Conservation (phyloP, 2,329 filamentous ascomycete genomes). For the Phaeosphaeriaceae sp. region DNA sequence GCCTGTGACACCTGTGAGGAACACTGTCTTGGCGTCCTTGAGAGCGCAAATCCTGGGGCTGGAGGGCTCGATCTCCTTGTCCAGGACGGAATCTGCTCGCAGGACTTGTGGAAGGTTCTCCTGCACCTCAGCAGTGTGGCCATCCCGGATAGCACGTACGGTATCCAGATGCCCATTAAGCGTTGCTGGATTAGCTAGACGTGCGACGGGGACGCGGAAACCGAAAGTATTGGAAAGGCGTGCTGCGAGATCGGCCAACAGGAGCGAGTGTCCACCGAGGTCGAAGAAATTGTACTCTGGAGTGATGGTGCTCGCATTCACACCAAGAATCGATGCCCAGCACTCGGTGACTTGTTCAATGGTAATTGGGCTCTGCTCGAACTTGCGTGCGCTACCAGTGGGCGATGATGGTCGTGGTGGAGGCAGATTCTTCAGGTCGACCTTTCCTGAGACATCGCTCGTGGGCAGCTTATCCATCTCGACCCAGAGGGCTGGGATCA, state of each 20-base stretch:
- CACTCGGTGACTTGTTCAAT: conserved; percentile 73
- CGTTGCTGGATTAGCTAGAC: conserved; percentile 75
- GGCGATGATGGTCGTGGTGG: conserved; percentile 63
- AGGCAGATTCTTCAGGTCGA: conserved; percentile 75
- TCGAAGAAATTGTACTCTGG: conserved; percentile 81
- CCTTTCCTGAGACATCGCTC: conserved; percentile 80
- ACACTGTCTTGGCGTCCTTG: conserved; percentile 71
- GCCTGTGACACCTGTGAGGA: conserved; percentile 78
- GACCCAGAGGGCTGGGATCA: conserved; percentile 83
- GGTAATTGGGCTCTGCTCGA: conserved; percentile 69
- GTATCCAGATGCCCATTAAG: conserved; percentile 76
- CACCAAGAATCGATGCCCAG: conserved; percentile 75
- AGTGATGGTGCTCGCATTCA: conserved; percentile 69
- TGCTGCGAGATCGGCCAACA: conserved; percentile 78
- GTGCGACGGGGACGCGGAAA: conserved; percentile 74
- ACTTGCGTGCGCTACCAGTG: conserved; percentile 54
- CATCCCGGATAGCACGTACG: conserved; percentile 74
- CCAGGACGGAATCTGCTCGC: conserved; percentile 70
- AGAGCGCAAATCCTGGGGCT: conserved; percentile 65
- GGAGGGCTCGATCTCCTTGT: conserved; percentile 71
- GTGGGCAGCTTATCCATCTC: conserved; percentile 75
- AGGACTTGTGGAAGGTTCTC: conserved; percentile 76
- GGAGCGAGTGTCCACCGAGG: conserved; percentile 78
- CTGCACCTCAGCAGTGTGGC: conserved; percentile 76
- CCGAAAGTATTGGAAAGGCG: conserved; percentile 74